Percentiles rank a stretch among this genome's conserved stretches.
These are phyloP conservation scores for Capillidium heterosporum DNA, from an alignment of 371 early-diverging fungal species.

Conservation along the genomic window DNA sequence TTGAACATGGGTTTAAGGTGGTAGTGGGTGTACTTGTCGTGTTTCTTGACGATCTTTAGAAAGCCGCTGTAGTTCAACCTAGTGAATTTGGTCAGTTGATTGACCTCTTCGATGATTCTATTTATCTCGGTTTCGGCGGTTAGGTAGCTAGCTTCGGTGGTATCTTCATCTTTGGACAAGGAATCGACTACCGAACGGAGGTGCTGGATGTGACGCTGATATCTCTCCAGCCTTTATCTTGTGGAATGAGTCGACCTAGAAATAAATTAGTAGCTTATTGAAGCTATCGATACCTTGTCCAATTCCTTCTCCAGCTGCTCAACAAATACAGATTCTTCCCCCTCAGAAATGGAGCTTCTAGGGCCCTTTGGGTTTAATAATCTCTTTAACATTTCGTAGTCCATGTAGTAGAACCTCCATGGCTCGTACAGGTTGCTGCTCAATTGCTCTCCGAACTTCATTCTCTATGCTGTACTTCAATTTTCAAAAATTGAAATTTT, in stretches of 20 bases:
- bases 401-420: conserved; percentile 81
- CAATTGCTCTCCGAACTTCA: conserved; percentile 91
- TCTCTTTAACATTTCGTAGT: conserved; percentile 77
- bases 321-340: conserved; percentile 75
- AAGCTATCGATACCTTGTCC: conserved; percentile 48
- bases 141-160: conserved; percentile 30
- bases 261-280: not conserved
- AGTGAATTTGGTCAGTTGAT: conserved; percentile 77
- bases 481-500: no score
- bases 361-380: conserved; percentile 37
- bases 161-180: conserved; percentile 24
- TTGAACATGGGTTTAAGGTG: conserved; percentile 72
- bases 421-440: conserved; percentile 62
- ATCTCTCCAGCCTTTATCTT: conserved; percentile 79
- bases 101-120: conserved; percentile 69
- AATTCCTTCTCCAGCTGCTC: conserved; percentile 74
- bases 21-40: conserved; percentile 84
- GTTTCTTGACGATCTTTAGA: conserved; percentile 92
- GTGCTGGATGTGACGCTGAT: conserved; percentile 33
- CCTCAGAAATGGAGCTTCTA: conserved; percentile 29
- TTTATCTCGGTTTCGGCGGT: conserved; percentile 58
- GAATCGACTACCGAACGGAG: conserved; percentile 19
- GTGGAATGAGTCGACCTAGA: conserved; percentile 72
- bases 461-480: no score
- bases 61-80: conserved; percentile 93